Evolutionary conservation across 140 eudicot genomes (phyloP).

Genomic region (Bidens hawaiensis): DNA sequence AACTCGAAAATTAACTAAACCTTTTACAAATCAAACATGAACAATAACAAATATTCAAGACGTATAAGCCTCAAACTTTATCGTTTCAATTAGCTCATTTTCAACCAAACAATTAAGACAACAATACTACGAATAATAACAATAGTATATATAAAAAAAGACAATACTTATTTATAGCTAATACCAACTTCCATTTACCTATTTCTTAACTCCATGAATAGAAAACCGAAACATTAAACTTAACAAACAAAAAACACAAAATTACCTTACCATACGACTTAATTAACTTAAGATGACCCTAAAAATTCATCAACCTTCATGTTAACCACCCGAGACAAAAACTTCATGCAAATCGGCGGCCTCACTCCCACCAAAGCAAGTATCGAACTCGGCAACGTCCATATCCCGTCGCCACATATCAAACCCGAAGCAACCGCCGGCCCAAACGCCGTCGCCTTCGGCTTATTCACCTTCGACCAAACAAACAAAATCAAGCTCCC

Average conservation of each 20-base stretch:
- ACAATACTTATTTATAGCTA: conserved; percentile 12
- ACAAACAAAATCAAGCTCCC: conserved; percentile 76
- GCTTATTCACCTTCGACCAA: conserved; percentile 54
- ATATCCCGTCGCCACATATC: conserved; percentile 95
- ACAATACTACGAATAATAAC: not conserved
- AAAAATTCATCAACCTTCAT: conserved; percentile 49
- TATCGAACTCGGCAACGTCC: conserved; percentile 87
- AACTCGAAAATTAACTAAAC: too few relatives aligned
- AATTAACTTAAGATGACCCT: not conserved
- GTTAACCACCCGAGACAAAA: conserved; percentile 47
- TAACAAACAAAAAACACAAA: not conserved
- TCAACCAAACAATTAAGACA: not conserved
- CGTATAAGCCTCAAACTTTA: not conserved
- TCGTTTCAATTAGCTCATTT: not conserved
- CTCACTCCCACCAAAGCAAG: conserved; percentile 69
- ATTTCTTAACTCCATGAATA: not conserved
- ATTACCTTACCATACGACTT: too few relatives aligned
- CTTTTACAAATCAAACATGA: too few relatives aligned
- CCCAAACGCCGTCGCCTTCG: conserved; percentile 67
- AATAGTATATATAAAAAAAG: too few relatives aligned
- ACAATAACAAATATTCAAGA: too few relatives aligned
- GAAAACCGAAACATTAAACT: not conserved
- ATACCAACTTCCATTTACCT: conserved; percentile 12
- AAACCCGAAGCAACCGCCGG: conserved; percentile 97
- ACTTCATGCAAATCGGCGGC: conserved; percentile 93